phyloP scores from a whole-genome alignment of 2,329 filamentous ascomycete genomes.

The Plectosphaerella plurivora region DNA sequence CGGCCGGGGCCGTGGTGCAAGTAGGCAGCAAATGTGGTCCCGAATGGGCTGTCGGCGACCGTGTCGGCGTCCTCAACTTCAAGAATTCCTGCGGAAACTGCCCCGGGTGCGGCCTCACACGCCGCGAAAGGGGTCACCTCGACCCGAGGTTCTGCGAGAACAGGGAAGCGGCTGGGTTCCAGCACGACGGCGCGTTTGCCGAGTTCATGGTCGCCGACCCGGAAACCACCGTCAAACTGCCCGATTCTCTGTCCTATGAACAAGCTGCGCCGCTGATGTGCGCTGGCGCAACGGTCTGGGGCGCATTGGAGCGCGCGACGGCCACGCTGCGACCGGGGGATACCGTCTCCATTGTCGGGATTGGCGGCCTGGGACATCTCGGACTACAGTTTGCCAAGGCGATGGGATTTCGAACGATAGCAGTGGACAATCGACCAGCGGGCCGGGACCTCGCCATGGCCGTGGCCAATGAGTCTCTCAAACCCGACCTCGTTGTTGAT shows the following conservation, averaged over 20 bases:
- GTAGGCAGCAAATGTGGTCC: slow-evolving; percentile 17
- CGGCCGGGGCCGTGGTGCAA: slow-evolving; percentile 23
- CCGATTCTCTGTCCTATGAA: slow-evolving; percentile 20
- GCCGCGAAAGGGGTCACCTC: slow-evolving; percentile 7
- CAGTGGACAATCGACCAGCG: slow-evolving; percentile 26
- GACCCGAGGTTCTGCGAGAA: slow-evolving; percentile 26
- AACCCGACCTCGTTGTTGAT: slow-evolving; percentile 21
- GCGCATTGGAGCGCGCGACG: slow-evolving; percentile 23
- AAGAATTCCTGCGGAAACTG: slow-evolving; percentile 24
- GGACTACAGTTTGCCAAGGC: slow-evolving; percentile 29
- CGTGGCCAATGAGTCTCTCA: slow-evolving; percentile 14
- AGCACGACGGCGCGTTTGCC: slow-evolving; percentile 27
- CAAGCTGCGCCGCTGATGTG: slow-evolving; percentile 32
- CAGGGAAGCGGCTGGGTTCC: slow-evolving; percentile 26
- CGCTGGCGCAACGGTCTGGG: slow-evolving; percentile 29
- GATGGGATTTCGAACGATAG: slow-evolving; percentile 27
- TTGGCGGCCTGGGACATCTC: slow-evolving; percentile 28
- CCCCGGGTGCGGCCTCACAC: slow-evolving; percentile 18
- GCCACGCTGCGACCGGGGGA: slow-evolving; percentile 15
- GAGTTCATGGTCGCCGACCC: slow-evolving; percentile 27
- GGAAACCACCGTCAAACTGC: slow-evolving; percentile 19
- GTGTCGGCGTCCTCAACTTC: slow-evolving; percentile 29
- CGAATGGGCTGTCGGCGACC: slow-evolving; percentile 23
- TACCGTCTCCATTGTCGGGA: slow-evolving; percentile 25
- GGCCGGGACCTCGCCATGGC: slow-evolving; percentile 21